These are phyloP conservation scores for Thoreauomyces humboldtii DNA, from an alignment of 192 early-diverging fungal species.

Conservation along the genomic window DNA sequence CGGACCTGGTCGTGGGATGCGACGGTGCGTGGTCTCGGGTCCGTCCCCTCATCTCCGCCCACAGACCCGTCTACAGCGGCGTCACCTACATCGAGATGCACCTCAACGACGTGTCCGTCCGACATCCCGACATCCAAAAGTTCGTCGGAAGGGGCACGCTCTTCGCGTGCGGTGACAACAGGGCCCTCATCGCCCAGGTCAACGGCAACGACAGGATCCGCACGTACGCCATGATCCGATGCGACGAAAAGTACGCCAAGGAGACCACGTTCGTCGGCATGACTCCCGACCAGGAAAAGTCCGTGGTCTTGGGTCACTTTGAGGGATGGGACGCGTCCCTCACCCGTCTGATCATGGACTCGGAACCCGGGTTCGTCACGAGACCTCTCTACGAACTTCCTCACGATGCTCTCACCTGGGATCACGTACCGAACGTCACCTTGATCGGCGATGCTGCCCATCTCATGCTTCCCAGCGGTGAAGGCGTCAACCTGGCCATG, in stretches of 20 bases:
- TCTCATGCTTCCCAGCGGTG: slow-evolving; percentile 49
- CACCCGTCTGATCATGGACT: not conserved
- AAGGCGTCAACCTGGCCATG: slow-evolving; percentile 46
- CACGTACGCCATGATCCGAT: slow-evolving; percentile 2
- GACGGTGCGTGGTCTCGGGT: slow-evolving; percentile 60
- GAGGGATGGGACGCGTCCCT: not conserved
- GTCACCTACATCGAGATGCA: slow-evolving; percentile 38
- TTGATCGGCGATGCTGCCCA: slow-evolving; percentile 52
- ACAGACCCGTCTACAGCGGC: slow-evolving; percentile 45
- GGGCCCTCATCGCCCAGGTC: slow-evolving; percentile 34
- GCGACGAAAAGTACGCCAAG: not conserved
- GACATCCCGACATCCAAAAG: slow-evolving; percentile 21
- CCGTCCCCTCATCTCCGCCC: slow-evolving; percentile 32
- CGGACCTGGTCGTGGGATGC: slow-evolving; percentile 49
- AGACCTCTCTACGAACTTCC: slow-evolving; percentile 34
- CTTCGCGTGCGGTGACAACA: slow-evolving; percentile 30
- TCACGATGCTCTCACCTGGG: slow-evolving; percentile 31
- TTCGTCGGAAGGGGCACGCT: slow-evolving; percentile 40
- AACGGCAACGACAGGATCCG: slow-evolving; percentile 3
- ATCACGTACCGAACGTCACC: slow-evolving; percentile 27
- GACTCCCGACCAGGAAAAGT: not conserved
- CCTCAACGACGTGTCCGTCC: slow-evolving; percentile 32
- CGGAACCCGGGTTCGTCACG: not conserved
- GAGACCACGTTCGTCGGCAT: not conserved
- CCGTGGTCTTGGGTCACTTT: not conserved